Percentiles rank a stretch among this genome's conserved stretches.
These are phyloP conservation scores for Pistacia vera DNA, from an alignment of 345 rosid genomes.

Conservation along the genomic window DNA sequence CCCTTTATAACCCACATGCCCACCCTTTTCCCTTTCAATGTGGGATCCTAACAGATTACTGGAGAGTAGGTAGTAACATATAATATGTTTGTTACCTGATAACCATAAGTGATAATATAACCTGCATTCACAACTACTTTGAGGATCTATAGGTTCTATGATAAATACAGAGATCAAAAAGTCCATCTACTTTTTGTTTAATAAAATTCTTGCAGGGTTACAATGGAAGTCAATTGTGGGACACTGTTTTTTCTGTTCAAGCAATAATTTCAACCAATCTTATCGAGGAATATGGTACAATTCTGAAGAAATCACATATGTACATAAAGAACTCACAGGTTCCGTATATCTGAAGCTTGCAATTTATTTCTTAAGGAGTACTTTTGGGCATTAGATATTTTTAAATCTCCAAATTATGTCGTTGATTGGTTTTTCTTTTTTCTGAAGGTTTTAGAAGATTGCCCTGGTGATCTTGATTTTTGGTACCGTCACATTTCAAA, in stretches of 20 bases:
- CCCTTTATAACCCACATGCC: too few relatives aligned
- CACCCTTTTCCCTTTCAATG: too few relatives aligned
- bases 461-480: conserved; percentile 75
- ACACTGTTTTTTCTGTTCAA: conserved; percentile 83
- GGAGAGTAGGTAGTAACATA: background rate
- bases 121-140: background rate
- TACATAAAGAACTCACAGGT: conserved; percentile 83
- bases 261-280: conserved; percentile 79
- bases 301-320: conserved; percentile 67
- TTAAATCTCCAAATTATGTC: conserved; percentile 1
- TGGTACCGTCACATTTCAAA: conserved; percentile 99
- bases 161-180: conserved; percentile 2
- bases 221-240: conserved; percentile 98
- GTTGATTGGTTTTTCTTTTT: conserved; percentile 19
- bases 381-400: background rate
- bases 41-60: background rate
- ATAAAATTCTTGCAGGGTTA: conserved; percentile 66
- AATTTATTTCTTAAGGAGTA: conserved; percentile 14
- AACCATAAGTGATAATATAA: background rate
- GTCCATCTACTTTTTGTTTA: conserved; percentile 17
- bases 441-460: conserved; percentile 75
- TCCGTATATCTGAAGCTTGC: conserved; percentile 17
- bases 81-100: conserved; percentile 13
- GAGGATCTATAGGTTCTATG: conserved; percentile 11
- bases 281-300: conserved; percentile 66